A percentile compares a stretch with the other conserved stretches of the same genome.
Conservation (phyloP, 2,329 filamentous ascomycete genomes). For the Teratosphaeriaceae sp. region DNA sequence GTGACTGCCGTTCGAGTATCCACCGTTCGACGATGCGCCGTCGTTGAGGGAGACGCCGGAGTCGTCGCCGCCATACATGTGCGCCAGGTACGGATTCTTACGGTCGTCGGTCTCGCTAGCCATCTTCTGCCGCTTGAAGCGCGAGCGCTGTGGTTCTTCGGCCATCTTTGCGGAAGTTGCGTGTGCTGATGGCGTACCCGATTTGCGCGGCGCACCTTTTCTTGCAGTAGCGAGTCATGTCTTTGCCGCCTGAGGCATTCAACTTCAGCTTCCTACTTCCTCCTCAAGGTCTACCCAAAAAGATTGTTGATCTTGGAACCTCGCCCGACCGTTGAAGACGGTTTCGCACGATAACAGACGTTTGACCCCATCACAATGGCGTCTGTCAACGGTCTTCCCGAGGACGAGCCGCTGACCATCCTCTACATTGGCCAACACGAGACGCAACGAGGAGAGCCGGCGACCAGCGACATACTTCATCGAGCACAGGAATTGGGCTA, state of each 20-base stretch:
- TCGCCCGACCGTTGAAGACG: no score
- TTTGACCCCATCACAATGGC: background rate
- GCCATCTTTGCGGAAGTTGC: slow-evolving; percentile 38
- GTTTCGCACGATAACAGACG: background rate
- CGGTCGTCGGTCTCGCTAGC: slow-evolving; percentile 51
- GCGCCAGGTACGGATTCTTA: slow-evolving; percentile 83
- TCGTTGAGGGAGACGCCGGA: slow-evolving; percentile 22
- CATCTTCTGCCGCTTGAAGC: slow-evolving; percentile 46
- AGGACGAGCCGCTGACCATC: slow-evolving; percentile 35
- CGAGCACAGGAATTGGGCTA: slow-evolving; percentile 59
- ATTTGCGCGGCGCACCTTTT: background rate
- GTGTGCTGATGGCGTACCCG: background rate
- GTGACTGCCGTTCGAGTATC: slow-evolving; percentile 4
- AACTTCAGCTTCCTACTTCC: no score
- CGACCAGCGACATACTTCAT: slow-evolving; percentile 54
- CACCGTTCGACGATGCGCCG: slow-evolving; percentile 31
- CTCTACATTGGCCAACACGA: slow-evolving; percentile 74
- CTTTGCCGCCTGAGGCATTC: no score
- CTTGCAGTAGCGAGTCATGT: background rate
- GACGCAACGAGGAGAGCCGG: slow-evolving; percentile 42
- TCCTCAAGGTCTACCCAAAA: no score
- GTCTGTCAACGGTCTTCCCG: background rate
- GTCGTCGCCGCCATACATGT: slow-evolving; percentile 58
- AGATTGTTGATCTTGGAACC: no score
- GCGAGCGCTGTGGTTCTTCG: slow-evolving; percentile 21